phyloP scores from a whole-genome alignment of 1,139 yeast species.

The Taphrina pruni region DNA sequence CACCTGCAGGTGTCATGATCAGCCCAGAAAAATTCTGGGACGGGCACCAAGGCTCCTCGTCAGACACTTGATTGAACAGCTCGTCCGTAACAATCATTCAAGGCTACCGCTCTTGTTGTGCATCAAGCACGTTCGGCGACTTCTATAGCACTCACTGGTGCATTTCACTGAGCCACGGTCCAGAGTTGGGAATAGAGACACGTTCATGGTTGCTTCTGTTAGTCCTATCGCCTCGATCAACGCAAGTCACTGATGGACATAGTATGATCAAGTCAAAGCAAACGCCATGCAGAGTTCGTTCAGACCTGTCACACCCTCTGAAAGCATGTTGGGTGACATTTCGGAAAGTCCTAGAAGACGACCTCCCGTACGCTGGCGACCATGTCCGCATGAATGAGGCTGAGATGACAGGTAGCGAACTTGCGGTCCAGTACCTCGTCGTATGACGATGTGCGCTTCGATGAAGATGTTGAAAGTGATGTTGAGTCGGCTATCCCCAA shows the following conservation, averaged over 20 bases:
- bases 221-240: too few relatives aligned
- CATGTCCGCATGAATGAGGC: not conserved
- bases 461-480: constrained; percentile 10
- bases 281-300: not conserved
- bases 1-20: too few relatives aligned
- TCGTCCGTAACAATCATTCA: too few relatives aligned
- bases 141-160: too few relatives aligned
- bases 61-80: too few relatives aligned
- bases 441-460: not conserved
- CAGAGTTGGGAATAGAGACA: too few relatives aligned
- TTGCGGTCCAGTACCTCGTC: not conserved
- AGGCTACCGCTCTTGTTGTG: too few relatives aligned
- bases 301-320: not conserved
- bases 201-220: too few relatives aligned
- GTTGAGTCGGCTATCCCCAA: constrained; percentile 17
- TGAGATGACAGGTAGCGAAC: not conserved
- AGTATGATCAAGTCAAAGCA: not conserved
- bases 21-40: too few relatives aligned
- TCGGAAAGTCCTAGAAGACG: constrained; percentile 1
- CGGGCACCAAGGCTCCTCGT: too few relatives aligned
- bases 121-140: too few relatives aligned
- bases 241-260: not conserved
- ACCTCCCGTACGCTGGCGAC: not conserved
- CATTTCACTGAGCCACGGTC: too few relatives aligned
- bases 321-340: not conserved